A percentile compares a stretch with the other conserved stretches of the same genome.
These are phyloP conservation scores for Fusarium acutatum DNA, from an alignment of 2,329 filamentous ascomycete species.

Conservation along the genomic window DNA sequence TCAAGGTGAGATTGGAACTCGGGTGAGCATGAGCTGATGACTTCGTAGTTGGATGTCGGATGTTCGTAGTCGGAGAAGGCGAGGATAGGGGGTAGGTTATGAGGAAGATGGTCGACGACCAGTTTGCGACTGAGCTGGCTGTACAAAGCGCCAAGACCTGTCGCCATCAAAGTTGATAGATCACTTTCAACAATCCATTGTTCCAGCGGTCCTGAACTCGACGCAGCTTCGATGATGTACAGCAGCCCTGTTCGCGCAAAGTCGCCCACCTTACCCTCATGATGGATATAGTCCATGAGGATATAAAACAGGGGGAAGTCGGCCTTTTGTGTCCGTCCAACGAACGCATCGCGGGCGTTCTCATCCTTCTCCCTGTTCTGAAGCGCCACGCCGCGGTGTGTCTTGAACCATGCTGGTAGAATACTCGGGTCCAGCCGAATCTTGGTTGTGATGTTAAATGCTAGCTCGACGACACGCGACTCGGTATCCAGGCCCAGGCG, in stretches of 20 bases:
- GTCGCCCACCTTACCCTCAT: slow-evolving; percentile 92
- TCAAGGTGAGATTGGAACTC: slow-evolving; percentile 88
- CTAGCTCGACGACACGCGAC: slow-evolving; percentile 86
- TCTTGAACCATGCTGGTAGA: slow-evolving; percentile 89
- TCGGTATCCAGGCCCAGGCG: slow-evolving; percentile 83
- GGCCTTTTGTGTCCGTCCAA: slow-evolving; percentile 84
- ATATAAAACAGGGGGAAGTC: slow-evolving; percentile 97
- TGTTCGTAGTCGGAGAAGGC: slow-evolving; percentile 89
- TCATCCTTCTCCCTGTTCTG: slow-evolving; percentile 51
- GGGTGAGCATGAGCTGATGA: slow-evolving; percentile 76
- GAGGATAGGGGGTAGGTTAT: slow-evolving; percentile 82
- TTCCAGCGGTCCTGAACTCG: slow-evolving; percentile 82
- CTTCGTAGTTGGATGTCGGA: slow-evolving; percentile 72
- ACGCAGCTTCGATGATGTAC: slow-evolving; percentile 95
- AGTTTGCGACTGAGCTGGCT: slow-evolving; percentile 78
- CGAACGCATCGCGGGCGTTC: slow-evolving; percentile 80
- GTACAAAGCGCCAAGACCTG: slow-evolving; percentile 82
- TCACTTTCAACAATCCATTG: slow-evolving; percentile 98
- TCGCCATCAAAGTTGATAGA: slow-evolving; percentile 95
- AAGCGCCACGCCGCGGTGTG: slow-evolving; percentile 46
- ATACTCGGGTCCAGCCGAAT: slow-evolving; percentile 90
- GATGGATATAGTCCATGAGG: slow-evolving; percentile 94
- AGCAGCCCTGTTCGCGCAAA: slow-evolving; percentile 93
- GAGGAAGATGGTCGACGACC: slow-evolving; percentile 78
- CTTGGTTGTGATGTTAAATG: slow-evolving; percentile 97